Conservation (phyloP, 768 basidiomycete species). For the Lepiota brunneoincarnata region DNA sequence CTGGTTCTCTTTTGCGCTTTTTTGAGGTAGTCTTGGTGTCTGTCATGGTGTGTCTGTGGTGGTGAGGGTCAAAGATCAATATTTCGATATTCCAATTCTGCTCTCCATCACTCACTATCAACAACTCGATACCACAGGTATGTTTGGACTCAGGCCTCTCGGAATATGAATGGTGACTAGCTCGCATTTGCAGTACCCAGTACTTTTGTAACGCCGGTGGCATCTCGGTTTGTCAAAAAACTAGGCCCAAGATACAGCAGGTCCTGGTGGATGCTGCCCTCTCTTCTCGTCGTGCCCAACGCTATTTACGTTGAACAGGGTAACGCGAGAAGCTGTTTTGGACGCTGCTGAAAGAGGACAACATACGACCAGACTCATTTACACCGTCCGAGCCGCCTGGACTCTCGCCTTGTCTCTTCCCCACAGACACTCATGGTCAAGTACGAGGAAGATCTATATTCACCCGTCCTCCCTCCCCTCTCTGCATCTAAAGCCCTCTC, state of each 20-base stretch:
- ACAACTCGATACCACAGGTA: background rate
- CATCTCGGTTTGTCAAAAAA: slow-evolving; percentile 1
- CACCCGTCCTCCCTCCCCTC: slow-evolving; percentile 23
- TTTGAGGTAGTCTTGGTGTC: slow-evolving; percentile 34
- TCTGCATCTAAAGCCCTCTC: slow-evolving; percentile 21
- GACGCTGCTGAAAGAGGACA: background rate
- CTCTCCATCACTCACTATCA: slow-evolving; percentile 4
- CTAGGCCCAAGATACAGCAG: background rate
- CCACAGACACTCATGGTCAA: slow-evolving; percentile 13
- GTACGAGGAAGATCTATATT: slow-evolving; percentile 23
- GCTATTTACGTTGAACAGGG: background rate
- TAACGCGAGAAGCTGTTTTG: background rate
- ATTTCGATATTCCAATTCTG: background rate
- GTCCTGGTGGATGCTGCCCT: slow-evolving; percentile 4
- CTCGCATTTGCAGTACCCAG: background rate
- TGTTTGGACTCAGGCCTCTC: background rate
- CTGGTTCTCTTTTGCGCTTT: slow-evolving; percentile 38
- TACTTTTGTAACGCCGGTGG: background rate
- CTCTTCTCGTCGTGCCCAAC: background rate
- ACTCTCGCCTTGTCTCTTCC: slow-evolving; percentile 7
- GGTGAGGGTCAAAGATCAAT: slow-evolving; percentile 8
- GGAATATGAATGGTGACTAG: background rate
- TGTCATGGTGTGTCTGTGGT: too few relatives aligned
- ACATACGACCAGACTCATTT: background rate
- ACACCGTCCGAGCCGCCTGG: slow-evolving; percentile 3